phyloP scores from a whole-genome alignment of 306 rosid species.

The Benincasa hispida region DNA sequence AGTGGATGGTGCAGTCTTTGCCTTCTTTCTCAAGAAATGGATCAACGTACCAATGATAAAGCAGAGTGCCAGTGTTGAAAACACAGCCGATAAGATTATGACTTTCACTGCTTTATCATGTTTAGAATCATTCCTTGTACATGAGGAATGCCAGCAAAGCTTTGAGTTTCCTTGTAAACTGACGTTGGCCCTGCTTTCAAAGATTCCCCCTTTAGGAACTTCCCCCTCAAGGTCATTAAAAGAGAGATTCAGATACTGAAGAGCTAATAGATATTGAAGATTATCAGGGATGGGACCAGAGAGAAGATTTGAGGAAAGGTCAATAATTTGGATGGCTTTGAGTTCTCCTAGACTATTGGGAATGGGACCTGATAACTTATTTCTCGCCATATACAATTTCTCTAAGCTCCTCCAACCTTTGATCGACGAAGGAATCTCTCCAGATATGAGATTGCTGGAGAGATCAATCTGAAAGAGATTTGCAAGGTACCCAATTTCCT shows the following conservation, averaged over 20 bases:
- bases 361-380: conserved; percentile 22
- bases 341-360: conserved; percentile 35
- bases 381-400: neutral
- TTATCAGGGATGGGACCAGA: conserved; percentile 48
- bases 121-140: conserved; percentile 9
- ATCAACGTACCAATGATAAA: conserved; percentile 20
- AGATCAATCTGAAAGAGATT: conserved; percentile 40
- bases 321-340: conserved; percentile 25
- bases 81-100: conserved; percentile 4
- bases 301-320: conserved; percentile 47
- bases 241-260: conserved; percentile 40
- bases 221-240: conserved; percentile 51
- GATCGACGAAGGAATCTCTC: conserved; percentile 41
- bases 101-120: neutral
- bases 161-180: conserved; percentile 48
- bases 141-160: conserved; percentile 26
- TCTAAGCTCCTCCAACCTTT: neutral
- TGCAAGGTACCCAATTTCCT: conserved; percentile 24
- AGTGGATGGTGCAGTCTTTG: conserved; percentile 6
- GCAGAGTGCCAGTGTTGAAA: conserved; percentile 17
- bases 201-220: conserved; percentile 27
- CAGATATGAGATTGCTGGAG: conserved; percentile 37
- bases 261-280: conserved; percentile 29
- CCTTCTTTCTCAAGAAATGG: conserved; percentile 18
- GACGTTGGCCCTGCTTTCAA: conserved; percentile 19